These are phyloP conservation scores for Triticum urartu DNA, from an alignment of 176 grass and related monocot genomes.

Conservation along the genomic window DNA sequence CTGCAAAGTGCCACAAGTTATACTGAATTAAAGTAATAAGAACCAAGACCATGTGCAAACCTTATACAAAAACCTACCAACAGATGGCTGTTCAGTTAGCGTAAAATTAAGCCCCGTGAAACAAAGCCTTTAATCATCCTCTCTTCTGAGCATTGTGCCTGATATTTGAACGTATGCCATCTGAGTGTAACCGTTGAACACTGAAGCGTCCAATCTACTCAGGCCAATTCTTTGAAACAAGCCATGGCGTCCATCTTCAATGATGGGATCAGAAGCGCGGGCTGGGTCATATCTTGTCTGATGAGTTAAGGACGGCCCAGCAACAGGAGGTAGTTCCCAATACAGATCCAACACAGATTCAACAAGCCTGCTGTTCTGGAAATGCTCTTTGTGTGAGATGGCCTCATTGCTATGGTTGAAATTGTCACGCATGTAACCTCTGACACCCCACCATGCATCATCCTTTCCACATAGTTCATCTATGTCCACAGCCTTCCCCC, in stretches of 20 bases:
- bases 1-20: not conserved
- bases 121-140: conserved; percentile 23
- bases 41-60: not conserved
- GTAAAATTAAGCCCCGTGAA: conserved; percentile 1
- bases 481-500: conserved; percentile 80
- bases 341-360: conserved; percentile 78
- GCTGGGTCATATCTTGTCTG: conserved; percentile 92
- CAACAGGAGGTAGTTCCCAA: conserved; percentile 91
- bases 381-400: conserved; percentile 78
- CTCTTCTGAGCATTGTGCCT: conserved; percentile 23
- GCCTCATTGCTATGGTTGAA: conserved; percentile 78
- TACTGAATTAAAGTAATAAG: not conserved
- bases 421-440: conserved; percentile 73
- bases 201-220: conserved; percentile 53
- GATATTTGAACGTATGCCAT: conserved; percentile 85
- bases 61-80: conserved; percentile 9
- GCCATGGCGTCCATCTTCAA: conserved; percentile 72
- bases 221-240: conserved; percentile 70
- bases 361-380: conserved; percentile 73
- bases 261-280: conserved; percentile 64
- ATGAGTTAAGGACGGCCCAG: conserved; percentile 83
- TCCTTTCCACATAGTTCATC: conserved; percentile 66
- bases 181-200: conserved; percentile 93
- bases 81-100: not conserved
- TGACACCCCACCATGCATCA: conserved; percentile 88